phyloP scores from a whole-genome alignment of 208 protist genomes.

The Herpetomonas tarakana region DNA sequence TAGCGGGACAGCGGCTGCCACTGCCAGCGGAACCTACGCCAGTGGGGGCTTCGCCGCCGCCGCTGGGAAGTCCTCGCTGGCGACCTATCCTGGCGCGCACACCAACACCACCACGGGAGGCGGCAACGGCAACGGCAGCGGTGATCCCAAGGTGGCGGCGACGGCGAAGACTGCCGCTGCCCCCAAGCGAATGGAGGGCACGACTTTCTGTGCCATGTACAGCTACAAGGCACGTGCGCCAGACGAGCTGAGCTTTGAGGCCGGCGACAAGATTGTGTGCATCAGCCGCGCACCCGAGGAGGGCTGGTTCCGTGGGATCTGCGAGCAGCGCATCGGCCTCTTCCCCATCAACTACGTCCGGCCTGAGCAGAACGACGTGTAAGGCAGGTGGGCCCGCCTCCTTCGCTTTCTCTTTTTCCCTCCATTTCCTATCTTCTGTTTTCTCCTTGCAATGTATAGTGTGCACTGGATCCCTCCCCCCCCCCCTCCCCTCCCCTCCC shows the following conservation, averaged over 20 bases:
- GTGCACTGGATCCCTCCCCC: too few species aligned
- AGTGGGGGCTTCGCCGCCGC: too few species aligned
- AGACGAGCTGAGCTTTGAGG: constrained; percentile 85
- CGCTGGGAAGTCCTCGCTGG: not conserved
- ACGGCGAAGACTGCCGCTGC: not conserved
- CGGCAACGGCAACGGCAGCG: not conserved
- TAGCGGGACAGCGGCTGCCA: not conserved
- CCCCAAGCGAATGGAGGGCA: constrained; percentile 53
- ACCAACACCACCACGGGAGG: not conserved
- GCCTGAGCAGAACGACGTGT: constrained; percentile 9
- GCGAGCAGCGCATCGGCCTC: constrained; percentile 84
- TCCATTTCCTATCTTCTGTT: constrained; percentile 4
- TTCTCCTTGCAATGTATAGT: too few species aligned
- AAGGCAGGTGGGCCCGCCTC: constrained; percentile 1
- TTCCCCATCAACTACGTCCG: constrained; percentile 90
- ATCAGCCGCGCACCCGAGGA: constrained; percentile 76
- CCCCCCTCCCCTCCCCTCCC: too few species aligned
- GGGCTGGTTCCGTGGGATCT: constrained; percentile 89
- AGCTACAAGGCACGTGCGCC: constrained; percentile 70
- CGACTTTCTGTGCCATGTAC: constrained; percentile 67
- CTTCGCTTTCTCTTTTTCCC: constrained; percentile 9
- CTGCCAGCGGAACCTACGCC: not conserved
- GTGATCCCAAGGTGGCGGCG: not conserved
- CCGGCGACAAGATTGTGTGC: constrained; percentile 70
- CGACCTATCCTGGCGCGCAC: too few species aligned